Evolutionary conservation across 1,284 basidiomycete species (phyloP), one percentile per base, ranked within the genome.

Genomic region (Phellopilus nigrolimitatus): DNA sequence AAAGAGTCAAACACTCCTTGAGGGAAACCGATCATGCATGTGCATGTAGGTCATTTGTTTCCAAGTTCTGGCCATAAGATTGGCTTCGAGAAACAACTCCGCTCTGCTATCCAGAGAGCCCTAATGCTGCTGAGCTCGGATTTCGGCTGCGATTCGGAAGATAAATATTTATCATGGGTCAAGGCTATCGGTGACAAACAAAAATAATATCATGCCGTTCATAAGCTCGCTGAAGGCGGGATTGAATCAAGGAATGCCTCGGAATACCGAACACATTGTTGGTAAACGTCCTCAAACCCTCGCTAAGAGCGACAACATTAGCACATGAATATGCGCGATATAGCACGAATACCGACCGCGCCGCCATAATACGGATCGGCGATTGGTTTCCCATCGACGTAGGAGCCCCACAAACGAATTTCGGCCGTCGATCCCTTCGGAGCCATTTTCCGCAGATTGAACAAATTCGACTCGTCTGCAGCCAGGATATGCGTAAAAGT

Each of bases 311-410:
- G n/a, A 46, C 22, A 27, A 33, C 19, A 27, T 31, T 27, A 28
- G 15, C 27, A 44, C 22, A 25, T 22, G 41, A 22, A n/a, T 7
- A 31, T 4, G 2, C 5, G 3, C 31, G 36, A 21, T 17, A 28
- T 17, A 22, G 24, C n/a, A 25, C 38, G 34, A 9, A 60, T 62
- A 48, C 76, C 64, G 54, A 85, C 85, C 39, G 71, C 67, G 24
- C 76, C 76, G n/a, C 82, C 86, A 56, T 87, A 88, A 65, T 88
- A 89, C 5, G 86, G 86, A 62, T 89, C 87, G 9, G 73, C 68
- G 53, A 89, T 87, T 4, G 79, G 71, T 60, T 75, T 73, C 49
- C 71, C 68, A 62, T 88, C 82, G 2, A 79, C 66, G 63, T 83
- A 88, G 4, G 83, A 84, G n/a, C 87, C 87, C 80, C 84, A 89